Evolutionary conservation across 108 stramenopile species (phyloP), one percentile per base, ranked within the genome.

Genomic region (Seminavis robusta): DNA sequence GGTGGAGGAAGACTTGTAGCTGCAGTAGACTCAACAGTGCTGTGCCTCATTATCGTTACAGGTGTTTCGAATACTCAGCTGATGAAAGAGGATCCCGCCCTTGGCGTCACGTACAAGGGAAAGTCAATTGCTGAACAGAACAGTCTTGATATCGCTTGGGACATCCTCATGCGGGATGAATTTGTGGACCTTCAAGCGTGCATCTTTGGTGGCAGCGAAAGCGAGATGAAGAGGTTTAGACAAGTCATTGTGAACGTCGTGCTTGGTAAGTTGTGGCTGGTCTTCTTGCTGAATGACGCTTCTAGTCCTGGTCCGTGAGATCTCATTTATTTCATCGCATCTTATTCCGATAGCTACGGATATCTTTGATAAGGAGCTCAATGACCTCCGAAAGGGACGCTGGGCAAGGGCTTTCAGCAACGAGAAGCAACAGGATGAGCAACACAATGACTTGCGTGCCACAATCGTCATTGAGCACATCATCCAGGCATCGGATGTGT

Each of bases 331-430:
- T n/a, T n/a, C n/a, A n/a, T n/a, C n/a, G n/a, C n/a, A n/a, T n/a
- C n/a, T n/a, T n/a, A n/a, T n/a, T n/a, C n/a, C n/a, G n/a, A n/a
- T n/a, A n/a, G n/a, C n/a, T n/a, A n/a, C n/a, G n/a, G n/a, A n/a
- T n/a, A n/a, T n/a, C n/a, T n/a, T 73, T 16, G 73, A 74, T 26
- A 59, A 49, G 25, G 68, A 69, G 9, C 24, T 59, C 30, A 56
- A 54, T 26, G 38, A 41, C 6, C 43, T 33, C 0, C 67, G 67
- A 0, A 69, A 74, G 29, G 32, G 54, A 8, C 61, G 77, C 1
- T 79, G 77, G 77, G 47, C 59, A 9, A 66, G 61, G 21, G 77
- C 69, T 3, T 79, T 79, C 28, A 65, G 45, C 6, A 61, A 52
- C 20, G 31, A 40, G n/a, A n/a, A n/a, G n/a, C n/a, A n/a, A n/a